phyloP scores from a whole-genome alignment of 2,329 filamentous ascomycete species.

The Ceratocystis diversiconidia region DNA sequence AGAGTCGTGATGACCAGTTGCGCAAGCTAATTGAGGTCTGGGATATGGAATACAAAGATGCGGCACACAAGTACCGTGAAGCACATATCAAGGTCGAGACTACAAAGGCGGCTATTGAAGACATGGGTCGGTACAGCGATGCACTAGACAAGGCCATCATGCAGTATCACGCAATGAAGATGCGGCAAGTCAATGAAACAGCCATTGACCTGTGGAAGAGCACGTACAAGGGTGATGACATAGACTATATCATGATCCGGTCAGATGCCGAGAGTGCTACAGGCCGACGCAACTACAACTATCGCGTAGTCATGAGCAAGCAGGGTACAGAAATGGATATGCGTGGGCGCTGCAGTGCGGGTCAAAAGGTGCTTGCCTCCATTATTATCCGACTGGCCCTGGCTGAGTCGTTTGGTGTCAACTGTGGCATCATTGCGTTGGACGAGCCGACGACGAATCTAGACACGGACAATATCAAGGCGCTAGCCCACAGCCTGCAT shows the following conservation, averaged over 20 bases:
- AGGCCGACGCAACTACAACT: constrained; percentile 81
- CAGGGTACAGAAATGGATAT: constrained; percentile 98
- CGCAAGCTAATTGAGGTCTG: constrained; percentile 60
- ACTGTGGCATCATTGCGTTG: constrained; percentile 89
- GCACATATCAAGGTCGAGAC: constrained; percentile 81
- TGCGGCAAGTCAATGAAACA: constrained; percentile 95
- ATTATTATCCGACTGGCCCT: constrained; percentile 96
- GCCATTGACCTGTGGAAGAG: constrained; percentile 92
- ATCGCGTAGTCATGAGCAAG: constrained; percentile 96
- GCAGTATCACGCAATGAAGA: constrained; percentile 90
- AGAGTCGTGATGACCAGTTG: constrained; percentile 71
- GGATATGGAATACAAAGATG: constrained; percentile 75
- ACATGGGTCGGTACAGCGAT: constrained; percentile 65
- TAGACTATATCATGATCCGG: constrained; percentile 89
- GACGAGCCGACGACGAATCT: constrained; percentile 97
- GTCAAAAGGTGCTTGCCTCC: constrained; percentile 88
- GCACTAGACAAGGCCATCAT: constrained; percentile 95
- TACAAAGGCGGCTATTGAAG: constrained; percentile 83
- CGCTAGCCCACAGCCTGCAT: constrained; percentile 70
- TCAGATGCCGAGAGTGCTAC: constrained; percentile 68
- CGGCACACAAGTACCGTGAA: constrained; percentile 67
- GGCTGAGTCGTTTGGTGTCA: constrained; percentile 89
- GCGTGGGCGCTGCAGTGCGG: constrained; percentile 91
- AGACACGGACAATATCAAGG: constrained; percentile 85
- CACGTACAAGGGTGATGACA: constrained; percentile 93